Evolutionary conservation across 257 asterid genomes (phyloP), one percentile per base, ranked within the genome.

Genomic region (Solanum ossicruentum): DNA sequence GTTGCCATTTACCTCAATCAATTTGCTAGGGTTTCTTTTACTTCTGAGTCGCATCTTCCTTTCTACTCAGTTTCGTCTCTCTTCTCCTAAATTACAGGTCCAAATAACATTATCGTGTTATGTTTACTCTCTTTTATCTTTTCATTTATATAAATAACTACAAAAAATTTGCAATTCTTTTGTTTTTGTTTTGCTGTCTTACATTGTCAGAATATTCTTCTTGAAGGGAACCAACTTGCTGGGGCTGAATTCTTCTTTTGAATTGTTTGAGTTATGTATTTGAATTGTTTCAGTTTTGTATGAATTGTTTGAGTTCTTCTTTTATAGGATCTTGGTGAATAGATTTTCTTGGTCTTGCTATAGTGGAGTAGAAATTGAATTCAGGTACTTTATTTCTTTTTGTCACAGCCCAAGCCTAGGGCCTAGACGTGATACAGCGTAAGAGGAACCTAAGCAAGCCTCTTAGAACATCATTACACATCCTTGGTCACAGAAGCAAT

Each of bases 1-100:
- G 36, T 3, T 32, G 3, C 32, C 32, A 28, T 28, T 28, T 3
- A 32, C 36, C 36, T 32, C 0, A 32, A 32, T 32, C 36, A 0
- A 32, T 32, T 32, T 32, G 36, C 92, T 90, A 90, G 96, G 95
- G 93, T 90, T 91, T 88, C 86, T 15, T 47, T 70, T 80, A 63
- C 80, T 82, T 84, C 75, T 81, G 92, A 87, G 86, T 87, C 85
- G 88, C 89, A 75, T 82, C 81, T 63, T 75, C 51, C 66, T 83
- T 82, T 54, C 58, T 60, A 60, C 60, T 39, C 89, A 88, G 80
- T 87, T 86, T 85, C 47, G 6, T 52, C 61, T 77, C 32, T 70
- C 4, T 80, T 23, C 41, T 58, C 72, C 60, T 11, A 36, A 17
- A 65, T 15, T 5, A 2, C 60, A 52, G 60, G 26, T 55, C 85